These are phyloP conservation scores for Botrytis aclada DNA, from an alignment of 2,329 filamentous ascomycete species.

Conservation along the genomic window DNA sequence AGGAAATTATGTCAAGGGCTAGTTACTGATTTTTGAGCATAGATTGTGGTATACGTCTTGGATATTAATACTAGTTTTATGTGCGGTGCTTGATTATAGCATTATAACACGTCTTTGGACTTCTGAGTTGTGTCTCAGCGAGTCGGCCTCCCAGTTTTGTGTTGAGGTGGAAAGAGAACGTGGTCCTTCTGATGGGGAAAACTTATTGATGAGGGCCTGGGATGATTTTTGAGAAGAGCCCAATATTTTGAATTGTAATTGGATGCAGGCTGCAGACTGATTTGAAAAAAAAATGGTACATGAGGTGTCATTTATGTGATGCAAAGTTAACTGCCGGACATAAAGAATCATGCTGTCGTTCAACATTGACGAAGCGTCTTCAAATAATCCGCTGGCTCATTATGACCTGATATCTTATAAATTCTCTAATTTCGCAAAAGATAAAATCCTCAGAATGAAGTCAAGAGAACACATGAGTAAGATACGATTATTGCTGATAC, in stretches of 20 bases:
- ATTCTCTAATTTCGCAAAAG: not conserved
- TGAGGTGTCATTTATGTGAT: not conserved
- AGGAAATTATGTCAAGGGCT: not conserved
- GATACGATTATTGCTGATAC: not conserved
- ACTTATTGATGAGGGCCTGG: not conserved
- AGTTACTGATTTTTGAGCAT: not conserved
- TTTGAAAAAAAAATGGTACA: not conserved
- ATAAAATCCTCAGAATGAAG: not conserved
- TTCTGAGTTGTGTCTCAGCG: not conserved
- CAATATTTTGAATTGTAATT: not conserved
- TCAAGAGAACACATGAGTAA: not conserved
- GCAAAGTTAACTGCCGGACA: not conserved
- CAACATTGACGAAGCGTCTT: not conserved
- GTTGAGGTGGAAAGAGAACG: not conserved
- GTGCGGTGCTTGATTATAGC: not conserved
- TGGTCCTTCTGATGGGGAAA: not conserved
- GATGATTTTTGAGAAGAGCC: not conserved
- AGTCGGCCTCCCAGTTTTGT: not conserved
- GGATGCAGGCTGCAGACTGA: not conserved
- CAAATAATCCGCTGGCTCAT: not conserved
- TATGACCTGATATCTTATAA: not conserved
- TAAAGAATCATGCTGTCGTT: not conserved
- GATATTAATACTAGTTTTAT: not conserved
- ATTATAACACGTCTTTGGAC: not conserved
- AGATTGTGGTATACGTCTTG: not conserved